These are phyloP conservation scores for Cyamopsis tetragonoloba DNA, from an alignment of 306 rosid species.

Conservation along the genomic window DNA sequence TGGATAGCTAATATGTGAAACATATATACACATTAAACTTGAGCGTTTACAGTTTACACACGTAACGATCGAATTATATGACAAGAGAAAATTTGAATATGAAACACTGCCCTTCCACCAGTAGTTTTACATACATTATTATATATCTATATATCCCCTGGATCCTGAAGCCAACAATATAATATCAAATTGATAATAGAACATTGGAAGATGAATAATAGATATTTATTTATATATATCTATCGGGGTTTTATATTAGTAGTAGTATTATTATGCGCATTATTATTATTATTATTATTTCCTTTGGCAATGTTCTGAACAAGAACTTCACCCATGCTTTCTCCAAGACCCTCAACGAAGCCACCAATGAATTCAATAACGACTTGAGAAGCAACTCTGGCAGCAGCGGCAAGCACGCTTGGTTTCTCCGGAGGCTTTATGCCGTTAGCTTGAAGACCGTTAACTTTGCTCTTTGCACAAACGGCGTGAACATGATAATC, in stretches of 20 bases:
- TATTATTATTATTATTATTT: too few relatives aligned
- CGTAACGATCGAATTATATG: too few relatives aligned
- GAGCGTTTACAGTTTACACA: neutral
- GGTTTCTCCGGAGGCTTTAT: conserved; percentile 42
- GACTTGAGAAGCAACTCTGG: conserved; percentile 73
- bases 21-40: neutral
- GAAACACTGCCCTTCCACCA: too few relatives aligned
- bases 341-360: conserved; percentile 72
- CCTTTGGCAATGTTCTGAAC: conserved; percentile 57
- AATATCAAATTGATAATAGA: too few relatives aligned
- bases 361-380: conserved; percentile 69
- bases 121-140: too few relatives aligned
- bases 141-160: too few relatives aligned
- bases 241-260: neutral
- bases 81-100: neutral
- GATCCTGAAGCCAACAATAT: too few relatives aligned
- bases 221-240: too few relatives aligned
- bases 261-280: neutral
- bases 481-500: conserved; percentile 65
- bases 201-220: too few relatives aligned
- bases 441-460: conserved; percentile 68
- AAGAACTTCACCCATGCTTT: conserved; percentile 69
- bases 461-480: conserved; percentile 66
- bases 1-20: too few relatives aligned
- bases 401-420: conserved; percentile 52